These are phyloP conservation scores for Mycena filopes DNA, from an alignment of 768 basidiomycete genomes.

Conservation along the genomic window DNA sequence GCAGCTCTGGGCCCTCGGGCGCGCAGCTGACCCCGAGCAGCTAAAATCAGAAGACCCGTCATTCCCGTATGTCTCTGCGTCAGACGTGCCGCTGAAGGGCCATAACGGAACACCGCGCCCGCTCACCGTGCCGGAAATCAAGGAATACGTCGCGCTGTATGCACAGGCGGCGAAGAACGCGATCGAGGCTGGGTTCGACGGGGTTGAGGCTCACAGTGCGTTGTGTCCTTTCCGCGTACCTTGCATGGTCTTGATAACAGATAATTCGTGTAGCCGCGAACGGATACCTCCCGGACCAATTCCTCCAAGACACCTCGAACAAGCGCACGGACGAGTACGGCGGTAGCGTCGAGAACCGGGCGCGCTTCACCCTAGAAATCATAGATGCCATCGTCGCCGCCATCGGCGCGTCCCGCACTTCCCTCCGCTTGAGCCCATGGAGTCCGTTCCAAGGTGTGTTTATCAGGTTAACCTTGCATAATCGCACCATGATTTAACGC, in stretches of 20 bases:
- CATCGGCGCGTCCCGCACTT: constrained; percentile 51
- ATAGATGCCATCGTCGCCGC: constrained; percentile 54
- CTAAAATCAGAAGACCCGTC: constrained; percentile 37
- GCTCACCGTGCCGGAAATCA: no score
- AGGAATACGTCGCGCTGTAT: no score
- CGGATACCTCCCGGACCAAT: constrained; percentile 52
- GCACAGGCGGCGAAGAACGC: no score
- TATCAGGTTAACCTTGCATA: no score
- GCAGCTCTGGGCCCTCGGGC: constrained; percentile 61
- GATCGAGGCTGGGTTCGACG: no score
- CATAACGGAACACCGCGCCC: no score
- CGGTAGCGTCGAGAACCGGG: no score
- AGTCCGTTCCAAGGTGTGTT: no score
- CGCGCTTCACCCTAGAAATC: constrained; percentile 60
- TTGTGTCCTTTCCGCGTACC: constrained; percentile 3
- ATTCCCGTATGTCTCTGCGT: constrained; percentile 41
- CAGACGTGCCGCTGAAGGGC: constrained; percentile 31
- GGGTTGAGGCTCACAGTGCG: constrained; percentile 41
- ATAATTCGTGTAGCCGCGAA: constrained; percentile 23
- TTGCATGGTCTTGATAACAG: neutral
- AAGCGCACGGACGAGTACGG: no score
- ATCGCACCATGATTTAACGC: no score
- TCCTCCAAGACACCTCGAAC: constrained; percentile 52
- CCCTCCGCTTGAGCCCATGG: constrained; percentile 18
- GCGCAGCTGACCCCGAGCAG: constrained; percentile 37